Base-by-base conservation (phyloP, 257 asterid species). In the Solanum sejunctum region DNA sequence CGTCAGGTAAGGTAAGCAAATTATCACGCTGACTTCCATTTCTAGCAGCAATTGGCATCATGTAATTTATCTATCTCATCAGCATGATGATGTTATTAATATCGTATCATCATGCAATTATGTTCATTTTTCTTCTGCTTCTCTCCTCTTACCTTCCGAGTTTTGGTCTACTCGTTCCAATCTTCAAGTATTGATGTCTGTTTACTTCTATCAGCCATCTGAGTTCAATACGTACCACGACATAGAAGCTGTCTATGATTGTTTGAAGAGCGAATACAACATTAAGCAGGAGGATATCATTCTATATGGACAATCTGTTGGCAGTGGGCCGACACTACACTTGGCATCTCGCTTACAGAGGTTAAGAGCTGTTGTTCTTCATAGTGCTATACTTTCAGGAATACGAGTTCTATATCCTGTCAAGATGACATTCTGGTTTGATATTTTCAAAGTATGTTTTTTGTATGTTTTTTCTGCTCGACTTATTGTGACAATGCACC, bases 371-470 rank as follows among this genome's bases (percentile, higher is more conserved):
- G 86, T 95, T 83, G 98, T 97, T 88, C 99, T 97, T 73, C 99
- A 97, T 60, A 97, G 99, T 84, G 99, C 99, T 55, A 93, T 97
- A 85, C 98, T 97, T 91, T 97, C 99, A 10, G 99, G 99, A 89
- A 95, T 97, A 88, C 89, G 99, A 23, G 99, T 97, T 73, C 88
- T 97, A 60, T 94, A 95, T 87, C 95, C 95, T 86, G 99, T 97
- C 84, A 97, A 94, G 92, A 87, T 97, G 92, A 97, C 99, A 85
- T 92, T 97, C 91, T 94, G 99, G 99, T 97, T 97, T 85, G 99
- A 97, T 91, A 95, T 95, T 86, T 97, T 97, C 89, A 94, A 97
- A 90, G 92, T 84, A 23, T 66, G 16, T 36, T 83, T 28, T 32
- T 12, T 6, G 1, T 36, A 57, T 54, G 1, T 18, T 51, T 12